phyloP scores from a whole-genome alignment of 2,329 filamentous ascomycete species.

The Colletotrichum liriopes region DNA sequence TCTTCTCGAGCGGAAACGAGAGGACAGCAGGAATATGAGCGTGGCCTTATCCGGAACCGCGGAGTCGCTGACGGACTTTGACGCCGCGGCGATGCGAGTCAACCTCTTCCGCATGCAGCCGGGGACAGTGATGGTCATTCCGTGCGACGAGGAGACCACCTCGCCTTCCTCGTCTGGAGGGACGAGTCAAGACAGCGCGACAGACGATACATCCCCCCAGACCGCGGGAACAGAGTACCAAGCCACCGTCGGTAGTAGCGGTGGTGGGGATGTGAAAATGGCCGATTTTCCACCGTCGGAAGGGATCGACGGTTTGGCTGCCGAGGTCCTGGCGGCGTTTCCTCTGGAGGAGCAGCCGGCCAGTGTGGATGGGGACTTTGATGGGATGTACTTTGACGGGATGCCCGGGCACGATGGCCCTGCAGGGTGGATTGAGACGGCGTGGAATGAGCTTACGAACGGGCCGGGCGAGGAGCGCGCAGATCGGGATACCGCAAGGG shows the following conservation, averaged over 20 bases:
- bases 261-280: slow-evolving; percentile 34
- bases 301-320: slow-evolving; percentile 51
- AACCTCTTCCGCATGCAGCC: slow-evolving; percentile 40
- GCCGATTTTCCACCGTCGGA: slow-evolving; percentile 46
- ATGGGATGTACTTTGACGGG: slow-evolving; percentile 49
- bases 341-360: slow-evolving; percentile 48
- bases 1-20: slow-evolving; percentile 49
- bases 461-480: slow-evolving; percentile 46
- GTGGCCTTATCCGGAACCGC: not conserved
- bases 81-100: slow-evolving; percentile 22
- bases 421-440: slow-evolving; percentile 56
- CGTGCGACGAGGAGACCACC: slow-evolving; percentile 45
- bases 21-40: slow-evolving; percentile 10
- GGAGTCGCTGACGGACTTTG: slow-evolving; percentile 31
- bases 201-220: slow-evolving; percentile 30
- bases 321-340: slow-evolving; percentile 53
- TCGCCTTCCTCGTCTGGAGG: slow-evolving; percentile 37
- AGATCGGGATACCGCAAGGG: slow-evolving; percentile 57
- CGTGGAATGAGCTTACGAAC: slow-evolving; percentile 53
- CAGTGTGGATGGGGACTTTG: slow-evolving; percentile 45
- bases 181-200: slow-evolving; percentile 31
- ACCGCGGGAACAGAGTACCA: slow-evolving; percentile 20
- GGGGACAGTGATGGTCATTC: slow-evolving; percentile 30
- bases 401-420: slow-evolving; percentile 49
- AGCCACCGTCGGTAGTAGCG: not conserved